phyloP scores from a whole-genome alignment of 2,329 filamentous ascomycete genomes.

The Fusarium pseudoanthophilum region DNA sequence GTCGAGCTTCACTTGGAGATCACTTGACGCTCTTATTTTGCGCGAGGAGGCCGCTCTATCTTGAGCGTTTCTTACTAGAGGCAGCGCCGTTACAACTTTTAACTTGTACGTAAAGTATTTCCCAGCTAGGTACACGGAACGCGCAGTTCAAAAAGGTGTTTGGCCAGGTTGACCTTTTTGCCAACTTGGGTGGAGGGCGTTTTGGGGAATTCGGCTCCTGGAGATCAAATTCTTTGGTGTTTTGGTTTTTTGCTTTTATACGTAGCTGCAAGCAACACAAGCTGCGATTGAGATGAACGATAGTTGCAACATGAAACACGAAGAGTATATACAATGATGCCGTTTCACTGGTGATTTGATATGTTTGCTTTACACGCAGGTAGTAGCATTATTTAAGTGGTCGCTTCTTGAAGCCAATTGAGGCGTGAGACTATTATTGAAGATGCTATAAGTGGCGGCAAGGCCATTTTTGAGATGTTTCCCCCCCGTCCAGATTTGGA shows the following conservation, averaged over 20 bases:
- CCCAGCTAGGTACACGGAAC: constrained; percentile 49
- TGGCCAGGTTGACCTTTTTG: constrained; percentile 46
- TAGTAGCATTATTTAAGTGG: background rate
- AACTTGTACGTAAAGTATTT: constrained; percentile 54
- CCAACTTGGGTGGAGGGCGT: constrained; percentile 43
- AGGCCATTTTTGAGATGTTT: background rate
- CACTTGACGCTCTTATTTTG: constrained; percentile 28
- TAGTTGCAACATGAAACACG: constrained; percentile 39
- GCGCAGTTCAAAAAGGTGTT: constrained; percentile 60
- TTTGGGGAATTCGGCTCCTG: constrained; percentile 40
- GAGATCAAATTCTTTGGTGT: constrained; percentile 46
- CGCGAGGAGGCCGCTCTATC: constrained; percentile 13
- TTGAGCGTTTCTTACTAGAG: constrained; percentile 18
- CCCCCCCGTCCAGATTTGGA: background rate
- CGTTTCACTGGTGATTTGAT: background rate
- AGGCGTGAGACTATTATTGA: too few relatives aligned
- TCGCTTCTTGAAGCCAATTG: background rate
- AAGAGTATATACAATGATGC: constrained; percentile 15
- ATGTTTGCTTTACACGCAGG: background rate
- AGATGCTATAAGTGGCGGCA: background rate
- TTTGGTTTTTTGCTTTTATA: constrained; percentile 33
- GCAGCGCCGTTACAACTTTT: constrained; percentile 28
- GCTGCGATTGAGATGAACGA: constrained; percentile 43
- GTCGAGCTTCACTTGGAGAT: constrained; percentile 14
- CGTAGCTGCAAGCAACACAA: constrained; percentile 46